These are phyloP conservation scores for Leucocoprinus leucothites DNA, from an alignment of 768 basidiomycete genomes.

Conservation along the genomic window DNA sequence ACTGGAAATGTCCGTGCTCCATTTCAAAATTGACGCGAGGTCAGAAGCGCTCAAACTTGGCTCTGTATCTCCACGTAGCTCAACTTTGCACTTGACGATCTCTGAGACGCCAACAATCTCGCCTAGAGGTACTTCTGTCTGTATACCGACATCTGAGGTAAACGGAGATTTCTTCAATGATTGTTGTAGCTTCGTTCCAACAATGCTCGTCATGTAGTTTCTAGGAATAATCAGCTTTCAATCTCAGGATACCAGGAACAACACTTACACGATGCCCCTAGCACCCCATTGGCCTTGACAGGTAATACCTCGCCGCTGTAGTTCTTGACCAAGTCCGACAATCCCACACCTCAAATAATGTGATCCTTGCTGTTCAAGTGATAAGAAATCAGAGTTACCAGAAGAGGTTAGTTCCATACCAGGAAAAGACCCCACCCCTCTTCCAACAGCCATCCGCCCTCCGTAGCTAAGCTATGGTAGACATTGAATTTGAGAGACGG, in stretches of 20 bases:
- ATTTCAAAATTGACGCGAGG: slow-evolving; percentile 65
- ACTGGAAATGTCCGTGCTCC: slow-evolving; percentile 73
- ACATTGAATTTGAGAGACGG: neutral
- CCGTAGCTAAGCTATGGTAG: slow-evolving; percentile 49
- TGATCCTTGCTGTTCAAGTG: slow-evolving; percentile 56
- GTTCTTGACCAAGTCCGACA: slow-evolving; percentile 62
- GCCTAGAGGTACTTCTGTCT: slow-evolving; percentile 45
- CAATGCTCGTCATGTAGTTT: slow-evolving; percentile 43
- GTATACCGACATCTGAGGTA: slow-evolving; percentile 59
- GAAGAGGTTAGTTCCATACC: slow-evolving; percentile 26
- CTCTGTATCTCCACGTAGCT: slow-evolving; percentile 49
- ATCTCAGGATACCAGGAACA: neutral
- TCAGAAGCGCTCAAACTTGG: slow-evolving; percentile 58
- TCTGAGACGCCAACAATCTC: slow-evolving; percentile 23
- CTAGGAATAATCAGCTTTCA: slow-evolving; percentile 27
- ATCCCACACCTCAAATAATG: slow-evolving; percentile 66
- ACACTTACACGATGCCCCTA: slow-evolving; percentile 61
- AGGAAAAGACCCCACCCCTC: slow-evolving; percentile 69
- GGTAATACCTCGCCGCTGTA: slow-evolving; percentile 63
- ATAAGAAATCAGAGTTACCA: slow-evolving; percentile 9
- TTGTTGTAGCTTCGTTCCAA: slow-evolving; percentile 42
- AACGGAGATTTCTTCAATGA: slow-evolving; percentile 55
- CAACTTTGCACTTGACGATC: slow-evolving; percentile 27
- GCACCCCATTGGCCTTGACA: slow-evolving; percentile 74
- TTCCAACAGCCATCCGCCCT: slow-evolving; percentile 69